Conservation (phyloP, 2,329 filamentous ascomycete species). For the Fusarium fracticaudum region DNA sequence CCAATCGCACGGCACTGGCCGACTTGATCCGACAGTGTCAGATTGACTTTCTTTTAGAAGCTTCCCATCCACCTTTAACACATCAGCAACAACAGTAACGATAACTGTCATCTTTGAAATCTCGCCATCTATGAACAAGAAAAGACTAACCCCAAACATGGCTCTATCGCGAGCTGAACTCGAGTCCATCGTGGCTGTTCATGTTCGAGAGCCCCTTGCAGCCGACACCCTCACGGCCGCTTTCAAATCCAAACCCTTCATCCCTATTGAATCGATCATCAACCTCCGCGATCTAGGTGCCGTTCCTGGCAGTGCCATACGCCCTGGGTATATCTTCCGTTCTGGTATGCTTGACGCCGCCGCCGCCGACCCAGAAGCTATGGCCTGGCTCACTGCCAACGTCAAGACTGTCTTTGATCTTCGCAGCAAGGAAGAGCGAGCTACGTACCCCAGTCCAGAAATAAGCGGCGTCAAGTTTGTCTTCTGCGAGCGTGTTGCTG, state of each 20-base stretch:
- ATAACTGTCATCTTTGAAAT: background rate
- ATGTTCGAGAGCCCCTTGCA: conserved; percentile 53
- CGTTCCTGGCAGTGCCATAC: conserved; percentile 53
- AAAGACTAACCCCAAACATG: conserved; percentile 17
- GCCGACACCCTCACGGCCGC: conserved; percentile 48
- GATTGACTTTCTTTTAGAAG: background rate
- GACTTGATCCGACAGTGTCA: background rate
- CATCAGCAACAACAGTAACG: background rate
- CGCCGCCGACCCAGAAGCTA: conserved; percentile 42
- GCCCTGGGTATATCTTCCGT: conserved; percentile 56
- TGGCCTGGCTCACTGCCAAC: conserved; percentile 49
- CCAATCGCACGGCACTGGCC: background rate
- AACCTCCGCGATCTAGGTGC: conserved; percentile 63
- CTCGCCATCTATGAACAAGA: background rate
- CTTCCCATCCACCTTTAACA: background rate
- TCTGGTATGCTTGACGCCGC: conserved; percentile 55
- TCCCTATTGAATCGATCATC: conserved; percentile 57
- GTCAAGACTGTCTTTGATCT: conserved; percentile 62
- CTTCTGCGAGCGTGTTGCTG: conserved; percentile 51
- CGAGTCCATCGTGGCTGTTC: conserved; percentile 53
- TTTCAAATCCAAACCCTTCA: conserved; percentile 57
- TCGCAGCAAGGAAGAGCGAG: conserved; percentile 57
- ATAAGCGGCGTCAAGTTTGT: conserved; percentile 57
- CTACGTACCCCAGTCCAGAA: conserved; percentile 53
- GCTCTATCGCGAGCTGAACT: conserved; percentile 39